A percentile compares a stretch with the other conserved stretches of the same genome.
phyloP scores from a whole-genome alignment of 106 monocot species.

The Dendrobium huoshanense region DNA sequence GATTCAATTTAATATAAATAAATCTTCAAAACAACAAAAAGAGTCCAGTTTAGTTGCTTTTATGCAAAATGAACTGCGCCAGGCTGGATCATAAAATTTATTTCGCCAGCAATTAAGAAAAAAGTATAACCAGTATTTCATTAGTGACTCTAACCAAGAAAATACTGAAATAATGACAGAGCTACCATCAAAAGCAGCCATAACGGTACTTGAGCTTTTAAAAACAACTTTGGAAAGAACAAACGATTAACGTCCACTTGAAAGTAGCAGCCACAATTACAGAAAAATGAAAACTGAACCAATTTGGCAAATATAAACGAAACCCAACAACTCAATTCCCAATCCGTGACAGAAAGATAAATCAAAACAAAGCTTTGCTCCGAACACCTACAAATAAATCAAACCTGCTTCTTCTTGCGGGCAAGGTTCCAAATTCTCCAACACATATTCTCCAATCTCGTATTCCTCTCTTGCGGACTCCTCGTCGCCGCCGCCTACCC shows the following conservation, averaged over 20 bases:
- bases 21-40: not conserved
- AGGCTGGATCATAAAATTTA: not conserved
- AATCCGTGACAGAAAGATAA: not conserved
- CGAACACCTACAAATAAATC: not conserved
- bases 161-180: not conserved
- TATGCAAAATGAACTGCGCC: not conserved
- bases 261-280: not conserved
- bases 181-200: not conserved
- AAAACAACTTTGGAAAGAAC: not conserved
- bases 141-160: not conserved
- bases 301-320: not conserved
- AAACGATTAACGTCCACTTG: not conserved
- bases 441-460: constrained; percentile 98
- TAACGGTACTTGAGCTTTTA: not conserved
- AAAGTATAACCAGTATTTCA: not conserved
- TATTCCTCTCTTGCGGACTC: constrained; percentile 96
- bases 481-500: constrained; percentile 69
- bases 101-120: not conserved
- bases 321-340: not conserved
- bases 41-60: not conserved
- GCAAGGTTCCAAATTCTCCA: constrained; percentile 99
- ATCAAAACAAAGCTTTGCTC: not conserved
- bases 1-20: not conserved
- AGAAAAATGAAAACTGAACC: not conserved
- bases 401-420: constrained; percentile 98